Base-by-base conservation (phyloP, 1,284 basidiomycete species). In the Leccinum griseonigrum region DNA sequence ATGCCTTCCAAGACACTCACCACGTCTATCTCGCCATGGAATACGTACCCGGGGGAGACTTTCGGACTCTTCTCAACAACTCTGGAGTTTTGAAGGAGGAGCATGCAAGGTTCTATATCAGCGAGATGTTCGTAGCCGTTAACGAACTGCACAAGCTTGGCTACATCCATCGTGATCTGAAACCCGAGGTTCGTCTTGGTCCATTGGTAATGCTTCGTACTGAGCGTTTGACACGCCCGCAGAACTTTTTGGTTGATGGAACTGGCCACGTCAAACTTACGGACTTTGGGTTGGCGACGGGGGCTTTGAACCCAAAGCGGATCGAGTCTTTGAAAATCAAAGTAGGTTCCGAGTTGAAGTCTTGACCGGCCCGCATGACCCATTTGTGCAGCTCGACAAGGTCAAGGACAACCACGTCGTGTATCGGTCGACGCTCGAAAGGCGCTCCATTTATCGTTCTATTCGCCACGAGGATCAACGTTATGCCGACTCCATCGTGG, bases 191-290 rank as follows among this genome's bases (percentile, higher is more conserved):
- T 64, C 55, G 73, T 66, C 14, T 51, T n/a, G 18, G 8, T 36
- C 36, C 31, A n/a, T 52, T 51, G 8, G 14, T 16, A 29, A 5
- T 26, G 7, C 14, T 28, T 51, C 8, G 57, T 58, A 31, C 8
- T 48, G 38, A 58, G 28, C 48, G 28, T 56, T 22, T 53, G 62
- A 11, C 16, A 14, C 22, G n/a, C 43, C 57, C 55, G 3, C 71
- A 98, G 92, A 99, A 99, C 78, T 99, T 99, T 82, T 82, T 99
- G 55, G 92, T 99, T 48, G 97, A 99, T 73, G 85, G 91, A 9
- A 88, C 90, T 9, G 97, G 97, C 1, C 97, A 99, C 75, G 97
- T 99, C 75, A 99, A 99, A 78, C 81, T 99, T 54, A 99, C 97
- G 7, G 97, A 99, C 77, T 99, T 99, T 75, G 97, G 97, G 54